Percentiles rank a stretch among this genome's conserved stretches.
phyloP scores from a whole-genome alignment of 2,329 filamentous ascomycete genomes.

The Purpureocillium lavendulum region DNA sequence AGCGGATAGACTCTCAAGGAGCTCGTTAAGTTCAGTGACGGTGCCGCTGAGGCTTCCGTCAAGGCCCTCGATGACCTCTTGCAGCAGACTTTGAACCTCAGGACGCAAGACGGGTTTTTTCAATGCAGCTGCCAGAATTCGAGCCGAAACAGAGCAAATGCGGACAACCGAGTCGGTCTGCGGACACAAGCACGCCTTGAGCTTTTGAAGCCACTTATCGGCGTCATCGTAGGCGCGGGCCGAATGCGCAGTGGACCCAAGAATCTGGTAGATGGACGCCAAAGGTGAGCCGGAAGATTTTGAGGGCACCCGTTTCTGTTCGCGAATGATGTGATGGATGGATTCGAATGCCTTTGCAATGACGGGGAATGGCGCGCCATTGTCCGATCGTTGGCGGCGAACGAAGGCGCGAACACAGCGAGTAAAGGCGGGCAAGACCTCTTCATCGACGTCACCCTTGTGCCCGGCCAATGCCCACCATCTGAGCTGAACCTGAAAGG shows the following conservation, averaged over 20 bases:
- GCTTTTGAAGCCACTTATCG: slow-evolving; percentile 42
- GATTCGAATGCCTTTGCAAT: slow-evolving; percentile 21
- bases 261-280: slow-evolving; percentile 40
- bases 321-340: slow-evolving; percentile 22
- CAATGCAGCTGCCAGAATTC: slow-evolving; percentile 45
- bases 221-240: slow-evolving; percentile 40
- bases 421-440: slow-evolving; percentile 56
- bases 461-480: slow-evolving; percentile 61
- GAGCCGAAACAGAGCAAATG: slow-evolving; percentile 44
- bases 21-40: slow-evolving; percentile 49
- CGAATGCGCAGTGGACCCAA: slow-evolving; percentile 41
- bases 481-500: slow-evolving; percentile 49
- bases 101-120: slow-evolving; percentile 30
- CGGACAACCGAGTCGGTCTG: slow-evolving; percentile 38
- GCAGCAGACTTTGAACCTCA: slow-evolving; percentile 32
- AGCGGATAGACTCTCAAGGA: slow-evolving; percentile 47
- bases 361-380: slow-evolving; percentile 27
- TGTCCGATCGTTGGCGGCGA: slow-evolving; percentile 37
- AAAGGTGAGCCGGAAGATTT: slow-evolving; percentile 34
- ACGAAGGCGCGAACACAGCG: slow-evolving; percentile 55
- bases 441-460: slow-evolving; percentile 50
- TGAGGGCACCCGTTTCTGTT: slow-evolving; percentile 22
- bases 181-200: slow-evolving; percentile 28
- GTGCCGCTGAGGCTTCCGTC: slow-evolving; percentile 53
- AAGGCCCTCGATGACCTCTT: slow-evolving; percentile 43